Evolutionary conservation across 192 early-diverging fungal species (phyloP), one percentile per base, ranked within the genome.

Genomic region (Lobulomyces angularis): DNA sequence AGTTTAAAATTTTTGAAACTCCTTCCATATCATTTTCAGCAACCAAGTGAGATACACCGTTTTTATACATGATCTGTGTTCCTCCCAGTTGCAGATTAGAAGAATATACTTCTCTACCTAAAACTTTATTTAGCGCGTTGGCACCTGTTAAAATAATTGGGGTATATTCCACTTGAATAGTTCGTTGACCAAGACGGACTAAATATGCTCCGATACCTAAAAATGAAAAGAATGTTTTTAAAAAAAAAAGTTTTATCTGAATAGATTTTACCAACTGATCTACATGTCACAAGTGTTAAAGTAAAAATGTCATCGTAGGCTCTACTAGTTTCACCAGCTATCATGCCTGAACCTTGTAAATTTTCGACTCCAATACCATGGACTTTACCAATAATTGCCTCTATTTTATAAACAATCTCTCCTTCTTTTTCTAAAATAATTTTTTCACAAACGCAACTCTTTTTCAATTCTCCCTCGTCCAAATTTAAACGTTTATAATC

Each of bases 271-370:
- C 91, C 94, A 27, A 98, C 94, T 33, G 90, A 93, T 35, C 94
- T 82, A 58, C 91, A 95, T 0, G 94, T 94, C 24, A 98, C 94
- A 36, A 98, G 60, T 3, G 94, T 94, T 12, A 86, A 63, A 3
- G 94, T 98, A 56, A 98, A 98, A 54, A 96, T 96, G 43, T 98
- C 94, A 27, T 90, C 79, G 62, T 98, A 98, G 4, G 94, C 94
- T 40, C 79, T 75, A 27, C 86, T 82, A 9, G 94, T 96, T 35
- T 80, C 91, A 36, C 94, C 91, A 23, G 94, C 94, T 82, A 98
- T 98, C 77, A 90, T 72, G 37, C 89, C 94, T 17, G 82, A 86
- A 16, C 94, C 94, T 28, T 82, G 80, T 70, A 98, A 73, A 69
- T 92, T 94, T 69, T 98, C 91, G 12, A 96, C 92, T 34, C 91